Evolutionary conservation across 2,329 filamentous ascomycete species (phyloP).

Genomic region (Pseudomassariella vexata): DNA sequence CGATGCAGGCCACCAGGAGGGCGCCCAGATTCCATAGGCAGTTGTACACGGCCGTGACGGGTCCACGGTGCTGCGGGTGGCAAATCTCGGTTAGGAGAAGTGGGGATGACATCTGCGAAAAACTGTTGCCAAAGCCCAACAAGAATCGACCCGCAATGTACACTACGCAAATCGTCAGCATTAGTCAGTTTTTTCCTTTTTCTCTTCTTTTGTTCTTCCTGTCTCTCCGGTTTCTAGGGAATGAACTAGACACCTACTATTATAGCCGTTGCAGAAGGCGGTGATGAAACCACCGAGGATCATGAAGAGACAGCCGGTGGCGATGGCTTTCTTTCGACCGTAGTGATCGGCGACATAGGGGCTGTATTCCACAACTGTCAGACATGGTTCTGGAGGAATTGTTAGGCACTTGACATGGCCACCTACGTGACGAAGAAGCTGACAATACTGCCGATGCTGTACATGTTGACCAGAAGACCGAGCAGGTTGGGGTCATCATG

Average conservation of each 20-base stretch:
- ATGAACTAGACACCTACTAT: conserved; percentile 14
- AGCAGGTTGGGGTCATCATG: conserved; percentile 3
- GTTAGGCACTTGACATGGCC: background rate
- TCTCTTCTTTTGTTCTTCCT: too few relatives aligned
- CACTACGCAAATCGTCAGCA: conserved; percentile 1
- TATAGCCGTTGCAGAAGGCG: conserved; percentile 35
- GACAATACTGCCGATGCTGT: conserved; percentile 32
- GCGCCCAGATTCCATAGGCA: conserved; percentile 43
- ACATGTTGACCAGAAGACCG: conserved; percentile 26
- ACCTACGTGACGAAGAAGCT: conserved; percentile 30
- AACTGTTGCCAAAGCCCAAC: conserved; percentile 50
- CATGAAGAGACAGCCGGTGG: conserved; percentile 46
- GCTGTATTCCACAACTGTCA: conserved; percentile 17
- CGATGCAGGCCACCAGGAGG: conserved; percentile 52
- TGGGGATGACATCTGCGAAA: conserved; percentile 45
- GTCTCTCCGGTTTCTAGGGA: too few relatives aligned
- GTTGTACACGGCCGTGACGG: conserved; percentile 49
- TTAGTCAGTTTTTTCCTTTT: conserved; percentile 8
- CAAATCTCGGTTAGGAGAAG: conserved; percentile 46
- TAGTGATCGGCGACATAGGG: conserved; percentile 43
- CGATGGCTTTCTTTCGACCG: conserved; percentile 37
- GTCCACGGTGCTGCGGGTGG: conserved; percentile 49
- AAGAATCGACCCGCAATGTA: conserved; percentile 54
- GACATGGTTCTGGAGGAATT: background rate
- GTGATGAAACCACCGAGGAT: conserved; percentile 50